phyloP scores from a whole-genome alignment of 176 grass and related monocot species.

The Pharus latifolius region DNA sequence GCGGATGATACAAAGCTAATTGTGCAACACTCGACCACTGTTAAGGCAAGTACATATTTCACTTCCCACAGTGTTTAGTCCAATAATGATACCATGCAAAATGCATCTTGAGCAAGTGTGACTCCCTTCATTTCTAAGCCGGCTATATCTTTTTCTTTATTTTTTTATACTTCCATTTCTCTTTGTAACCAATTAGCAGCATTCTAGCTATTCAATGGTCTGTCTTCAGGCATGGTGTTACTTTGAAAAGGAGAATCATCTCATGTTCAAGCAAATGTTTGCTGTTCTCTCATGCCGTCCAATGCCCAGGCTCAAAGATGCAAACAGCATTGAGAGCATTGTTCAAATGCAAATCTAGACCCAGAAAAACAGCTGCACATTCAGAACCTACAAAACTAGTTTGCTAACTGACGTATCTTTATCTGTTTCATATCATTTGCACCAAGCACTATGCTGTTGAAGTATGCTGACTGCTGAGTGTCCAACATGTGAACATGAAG shows the following conservation, averaged over 20 bases:
- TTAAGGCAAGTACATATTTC: slow-evolving; percentile 48
- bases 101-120: not conserved
- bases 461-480: not conserved
- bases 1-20: slow-evolving; percentile 89
- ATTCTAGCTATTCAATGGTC: not conserved
- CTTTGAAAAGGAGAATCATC: not conserved
- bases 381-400: slow-evolving; percentile 1
- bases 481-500: too few species aligned
- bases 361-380: not conserved
- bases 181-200: not conserved
- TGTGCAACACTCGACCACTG: slow-evolving; percentile 64
- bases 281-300: not conserved
- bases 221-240: not conserved
- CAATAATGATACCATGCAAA: slow-evolving; percentile 2
- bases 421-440: not conserved
- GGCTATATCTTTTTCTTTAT: not conserved
- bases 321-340: not conserved
- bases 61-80: not conserved
- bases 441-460: not conserved
- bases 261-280: slow-evolving; percentile 8
- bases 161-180: not conserved
- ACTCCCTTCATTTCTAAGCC: not conserved
- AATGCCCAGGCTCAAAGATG: not conserved
- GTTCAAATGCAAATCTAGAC: not conserved
- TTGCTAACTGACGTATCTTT: not conserved